These are phyloP conservation scores for Lepidium campestre DNA, from an alignment of 441 rosid genomes.

Conservation along the genomic window DNA sequence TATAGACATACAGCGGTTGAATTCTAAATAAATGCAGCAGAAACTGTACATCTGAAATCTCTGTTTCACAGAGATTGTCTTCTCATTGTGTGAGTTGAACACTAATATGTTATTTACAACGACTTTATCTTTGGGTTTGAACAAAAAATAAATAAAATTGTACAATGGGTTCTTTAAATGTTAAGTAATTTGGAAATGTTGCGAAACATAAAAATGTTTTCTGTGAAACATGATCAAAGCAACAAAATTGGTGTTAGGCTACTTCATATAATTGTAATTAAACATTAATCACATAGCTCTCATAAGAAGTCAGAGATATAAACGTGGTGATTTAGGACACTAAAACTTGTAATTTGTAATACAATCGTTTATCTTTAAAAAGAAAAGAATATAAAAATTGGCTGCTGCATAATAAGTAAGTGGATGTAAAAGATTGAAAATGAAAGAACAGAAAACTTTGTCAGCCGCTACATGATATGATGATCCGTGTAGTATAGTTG, in stretches of 20 bases:
- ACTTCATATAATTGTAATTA: neutral
- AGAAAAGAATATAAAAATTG: neutral
- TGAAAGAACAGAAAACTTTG: slow-evolving; percentile 12
- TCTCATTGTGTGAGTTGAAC: neutral
- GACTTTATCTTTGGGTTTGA: neutral
- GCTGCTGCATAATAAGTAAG: neutral
- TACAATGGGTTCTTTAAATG: neutral
- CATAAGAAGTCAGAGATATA: too few species aligned
- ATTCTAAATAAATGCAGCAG: slow-evolving; percentile 25
- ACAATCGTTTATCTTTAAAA: neutral
- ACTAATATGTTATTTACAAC: neutral
- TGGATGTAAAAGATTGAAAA: slow-evolving; percentile 14
- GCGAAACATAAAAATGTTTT: neutral
- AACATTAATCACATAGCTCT: neutral
- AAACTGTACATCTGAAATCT: neutral
- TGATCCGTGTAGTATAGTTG: slow-evolving; percentile 1
- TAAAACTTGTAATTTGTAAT: neutral
- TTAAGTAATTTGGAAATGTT: neutral
- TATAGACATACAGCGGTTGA: slow-evolving; percentile 69
- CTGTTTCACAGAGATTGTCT: slow-evolving; percentile 5
- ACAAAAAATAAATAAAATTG: neutral
- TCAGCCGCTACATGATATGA: slow-evolving; percentile 15
- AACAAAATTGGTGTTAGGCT: neutral
- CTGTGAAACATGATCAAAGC: neutral
- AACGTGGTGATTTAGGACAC: neutral